A percentile compares a stretch with the other conserved stretches of the same genome.
Evolutionary conservation across 1,139 yeast genomes (phyloP).

Genomic region (Scheffersomyces parashehatae): DNA sequence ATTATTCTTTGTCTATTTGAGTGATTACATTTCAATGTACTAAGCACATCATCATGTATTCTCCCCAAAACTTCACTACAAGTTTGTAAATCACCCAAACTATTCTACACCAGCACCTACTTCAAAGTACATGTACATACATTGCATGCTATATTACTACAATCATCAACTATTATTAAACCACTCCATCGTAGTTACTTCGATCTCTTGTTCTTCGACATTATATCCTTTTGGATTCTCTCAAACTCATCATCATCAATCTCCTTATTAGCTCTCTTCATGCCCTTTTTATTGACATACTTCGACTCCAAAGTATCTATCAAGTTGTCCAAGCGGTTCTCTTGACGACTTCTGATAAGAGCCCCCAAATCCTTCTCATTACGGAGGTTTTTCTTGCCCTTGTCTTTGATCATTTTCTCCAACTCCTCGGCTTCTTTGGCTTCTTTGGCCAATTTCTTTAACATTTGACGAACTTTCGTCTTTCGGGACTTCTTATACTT

Average conservation of each 20-base stretch:
- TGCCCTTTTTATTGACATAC: constrained; percentile 44
- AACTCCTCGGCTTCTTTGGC: constrained; percentile 69
- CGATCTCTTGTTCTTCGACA: constrained; percentile 5
- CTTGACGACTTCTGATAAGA: constrained; percentile 49
- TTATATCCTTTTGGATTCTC: constrained; percentile 28
- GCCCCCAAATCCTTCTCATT: constrained; percentile 50
- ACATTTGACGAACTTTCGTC: constrained; percentile 45
- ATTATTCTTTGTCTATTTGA: no score
- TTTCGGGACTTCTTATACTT: constrained; percentile 51
- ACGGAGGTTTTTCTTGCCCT: constrained; percentile 24
- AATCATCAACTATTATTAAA: not conserved
- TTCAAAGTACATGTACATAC: no score
- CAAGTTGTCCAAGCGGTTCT: constrained; percentile 46
- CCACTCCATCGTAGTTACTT: not conserved
- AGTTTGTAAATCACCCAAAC: no score
- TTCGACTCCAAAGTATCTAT: constrained; percentile 56
- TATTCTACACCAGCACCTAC: no score
- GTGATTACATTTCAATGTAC: no score
- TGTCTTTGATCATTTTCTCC: constrained; percentile 49
- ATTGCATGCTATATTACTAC: no score
- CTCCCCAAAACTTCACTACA: no score
- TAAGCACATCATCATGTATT: no score
- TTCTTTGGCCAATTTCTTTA: constrained; percentile 54
- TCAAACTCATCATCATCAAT: constrained; percentile 47
- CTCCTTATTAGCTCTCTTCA: constrained; percentile 29